Conservation (phyloP, 2,329 filamentous ascomycete genomes). For the Fusarium cicatricum region DNA sequence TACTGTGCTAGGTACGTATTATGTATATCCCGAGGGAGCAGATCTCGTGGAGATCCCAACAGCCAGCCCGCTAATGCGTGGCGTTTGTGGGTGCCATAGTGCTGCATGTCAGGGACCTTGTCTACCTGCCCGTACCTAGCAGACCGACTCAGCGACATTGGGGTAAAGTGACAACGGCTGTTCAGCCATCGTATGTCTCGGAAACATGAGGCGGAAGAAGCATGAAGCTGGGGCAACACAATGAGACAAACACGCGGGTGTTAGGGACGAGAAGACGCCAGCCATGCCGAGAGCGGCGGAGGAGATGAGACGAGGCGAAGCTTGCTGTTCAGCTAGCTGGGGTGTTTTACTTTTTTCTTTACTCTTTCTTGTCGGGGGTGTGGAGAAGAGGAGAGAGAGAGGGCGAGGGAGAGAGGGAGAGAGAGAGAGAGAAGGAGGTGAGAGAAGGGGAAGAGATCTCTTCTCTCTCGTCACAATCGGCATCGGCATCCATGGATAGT, state of each 20-base stretch:
- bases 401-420: background rate
- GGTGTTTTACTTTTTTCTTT: conserved; percentile 26
- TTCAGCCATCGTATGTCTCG: background rate
- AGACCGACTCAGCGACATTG: conserved; percentile 2
- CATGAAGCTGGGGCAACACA: background rate
- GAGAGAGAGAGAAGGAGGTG: too few species aligned
- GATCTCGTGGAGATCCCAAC: conserved; percentile 39
- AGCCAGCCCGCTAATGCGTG: conserved; percentile 37
- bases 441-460: background rate
- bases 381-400: conserved; percentile 23
- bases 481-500: background rate
- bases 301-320: conserved; percentile 12
- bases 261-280: background rate
- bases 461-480: conserved; percentile 19
- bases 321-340: conserved; percentile 19
- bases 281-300: conserved; percentile 1
- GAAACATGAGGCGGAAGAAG: background rate
- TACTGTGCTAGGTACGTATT: too few species aligned
- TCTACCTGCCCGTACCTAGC: background rate
- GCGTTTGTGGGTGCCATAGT: conserved; percentile 26
- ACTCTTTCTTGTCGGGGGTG: conserved; percentile 4
- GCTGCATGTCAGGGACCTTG: conserved; percentile 27
- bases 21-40: conserved; percentile 19
- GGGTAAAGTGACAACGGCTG: background rate
- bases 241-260: background rate